Conservation (phyloP, 2,329 filamentous ascomycete species). For the Fusarium veterinarium region DNA sequence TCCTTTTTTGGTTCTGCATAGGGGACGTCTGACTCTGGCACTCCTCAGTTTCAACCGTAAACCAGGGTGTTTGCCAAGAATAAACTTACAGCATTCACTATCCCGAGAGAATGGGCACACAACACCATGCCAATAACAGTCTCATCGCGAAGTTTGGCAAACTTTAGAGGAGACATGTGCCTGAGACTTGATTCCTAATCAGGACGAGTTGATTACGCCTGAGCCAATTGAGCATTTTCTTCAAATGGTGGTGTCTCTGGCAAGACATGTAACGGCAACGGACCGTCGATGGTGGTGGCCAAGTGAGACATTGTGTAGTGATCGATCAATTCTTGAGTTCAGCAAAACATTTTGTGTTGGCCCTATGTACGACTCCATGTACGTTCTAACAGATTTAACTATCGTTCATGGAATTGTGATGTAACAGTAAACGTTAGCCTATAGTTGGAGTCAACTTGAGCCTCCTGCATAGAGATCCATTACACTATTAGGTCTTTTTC, state of each 20-base stretch:
- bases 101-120: constrained; percentile 11
- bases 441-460: not conserved
- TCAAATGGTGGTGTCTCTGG: constrained; percentile 24
- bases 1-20: constrained; percentile 14
- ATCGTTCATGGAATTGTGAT: not conserved
- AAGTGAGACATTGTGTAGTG: constrained; percentile 17
- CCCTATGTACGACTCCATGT: not conserved
- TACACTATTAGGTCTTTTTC: not conserved
- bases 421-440: not conserved
- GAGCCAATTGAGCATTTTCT: constrained; percentile 4
- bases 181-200: constrained; percentile 37
- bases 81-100: constrained; percentile 15
- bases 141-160: not conserved
- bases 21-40: not conserved
- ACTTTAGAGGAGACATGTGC: constrained; percentile 15
- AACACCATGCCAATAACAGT: not conserved
- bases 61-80: constrained; percentile 8
- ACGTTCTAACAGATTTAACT: not conserved
- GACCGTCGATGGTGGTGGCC: constrained; percentile 28
- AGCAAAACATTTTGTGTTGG: not conserved
- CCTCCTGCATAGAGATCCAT: not conserved
- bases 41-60: constrained; percentile 10
- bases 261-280: constrained; percentile 38
- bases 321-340: constrained; percentile 7
- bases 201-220: constrained; percentile 21